Conservation (phyloP, 2,329 filamentous ascomycete species). For the Talaromyces amestolkiae region DNA sequence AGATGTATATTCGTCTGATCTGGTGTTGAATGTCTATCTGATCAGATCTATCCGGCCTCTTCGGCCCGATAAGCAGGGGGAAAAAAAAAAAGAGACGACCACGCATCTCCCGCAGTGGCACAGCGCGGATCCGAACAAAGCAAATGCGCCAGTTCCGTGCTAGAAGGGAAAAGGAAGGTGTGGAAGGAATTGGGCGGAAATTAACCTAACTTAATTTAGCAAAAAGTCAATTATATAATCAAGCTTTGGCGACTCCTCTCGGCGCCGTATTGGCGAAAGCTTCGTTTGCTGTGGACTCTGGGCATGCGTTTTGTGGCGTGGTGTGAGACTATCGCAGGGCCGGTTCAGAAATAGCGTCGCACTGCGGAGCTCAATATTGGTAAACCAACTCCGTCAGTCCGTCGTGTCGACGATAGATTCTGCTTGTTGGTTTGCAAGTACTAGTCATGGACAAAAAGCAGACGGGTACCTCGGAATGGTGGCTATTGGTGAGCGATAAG, state of each 20-base stretch:
- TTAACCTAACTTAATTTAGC: neutral
- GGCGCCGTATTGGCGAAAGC: neutral
- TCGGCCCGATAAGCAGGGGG: neutral
- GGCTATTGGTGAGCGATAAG: neutral
- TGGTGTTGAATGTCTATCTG: neutral
- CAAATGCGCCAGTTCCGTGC: neutral
- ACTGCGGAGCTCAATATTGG: neutral
- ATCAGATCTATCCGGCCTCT: neutral
- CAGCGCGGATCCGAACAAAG: neutral
- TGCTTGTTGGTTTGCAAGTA: neutral
- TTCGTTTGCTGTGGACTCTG: neutral
- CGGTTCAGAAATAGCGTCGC: neutral
- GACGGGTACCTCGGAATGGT: neutral
- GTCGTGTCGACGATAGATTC: neutral
- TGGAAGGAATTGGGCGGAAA: neutral
- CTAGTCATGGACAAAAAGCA: neutral
- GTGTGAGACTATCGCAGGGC: neutral
- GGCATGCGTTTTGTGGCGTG: constrained; percentile 1
- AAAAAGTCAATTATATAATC: neutral
- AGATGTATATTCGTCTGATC: neutral
- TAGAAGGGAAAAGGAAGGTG: constrained; percentile 14
- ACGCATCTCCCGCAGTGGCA: neutral
- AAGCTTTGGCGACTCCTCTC: neutral
- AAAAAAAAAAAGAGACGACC: neutral
- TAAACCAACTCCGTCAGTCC: neutral